These are phyloP conservation scores for Aspergillus pseudotamarii DNA, from an alignment of 2,329 filamentous ascomycete genomes.

Conservation along the genomic window DNA sequence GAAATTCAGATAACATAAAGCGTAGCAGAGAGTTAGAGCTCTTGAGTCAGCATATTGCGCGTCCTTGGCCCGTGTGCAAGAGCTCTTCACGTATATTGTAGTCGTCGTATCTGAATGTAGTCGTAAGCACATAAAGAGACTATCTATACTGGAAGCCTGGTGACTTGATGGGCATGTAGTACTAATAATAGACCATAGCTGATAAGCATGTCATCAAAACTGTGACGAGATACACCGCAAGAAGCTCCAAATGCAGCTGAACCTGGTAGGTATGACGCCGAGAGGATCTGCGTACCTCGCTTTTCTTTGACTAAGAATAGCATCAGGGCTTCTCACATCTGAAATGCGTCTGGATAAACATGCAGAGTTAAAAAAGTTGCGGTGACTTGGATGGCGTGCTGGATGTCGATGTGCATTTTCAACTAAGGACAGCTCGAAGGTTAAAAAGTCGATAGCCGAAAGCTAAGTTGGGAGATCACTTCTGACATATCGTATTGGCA, in stretches of 20 bases:
- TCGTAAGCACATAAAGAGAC: background rate
- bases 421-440: background rate
- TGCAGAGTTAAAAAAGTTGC: background rate
- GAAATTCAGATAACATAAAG: background rate
- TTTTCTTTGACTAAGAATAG: conserved; percentile 1
- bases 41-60: background rate
- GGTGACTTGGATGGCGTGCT: background rate
- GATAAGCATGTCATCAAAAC: background rate
- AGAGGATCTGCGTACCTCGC: background rate
- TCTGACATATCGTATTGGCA: conserved; percentile 4
- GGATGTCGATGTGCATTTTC: background rate
- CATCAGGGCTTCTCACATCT: background rate
- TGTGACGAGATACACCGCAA: background rate
- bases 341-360: background rate
- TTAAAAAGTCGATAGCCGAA: conserved; percentile 8
- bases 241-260: background rate
- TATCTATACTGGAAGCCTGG: background rate
- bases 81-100: background rate
- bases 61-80: background rate
- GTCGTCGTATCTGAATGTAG: background rate
- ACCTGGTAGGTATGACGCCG: background rate
- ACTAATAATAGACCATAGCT: background rate
- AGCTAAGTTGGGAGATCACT: background rate
- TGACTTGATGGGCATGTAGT: background rate
- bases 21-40: background rate